Evolutionary conservation across 2,329 filamentous ascomycete species (phyloP).

Genomic region (Penicillium sp.): DNA sequence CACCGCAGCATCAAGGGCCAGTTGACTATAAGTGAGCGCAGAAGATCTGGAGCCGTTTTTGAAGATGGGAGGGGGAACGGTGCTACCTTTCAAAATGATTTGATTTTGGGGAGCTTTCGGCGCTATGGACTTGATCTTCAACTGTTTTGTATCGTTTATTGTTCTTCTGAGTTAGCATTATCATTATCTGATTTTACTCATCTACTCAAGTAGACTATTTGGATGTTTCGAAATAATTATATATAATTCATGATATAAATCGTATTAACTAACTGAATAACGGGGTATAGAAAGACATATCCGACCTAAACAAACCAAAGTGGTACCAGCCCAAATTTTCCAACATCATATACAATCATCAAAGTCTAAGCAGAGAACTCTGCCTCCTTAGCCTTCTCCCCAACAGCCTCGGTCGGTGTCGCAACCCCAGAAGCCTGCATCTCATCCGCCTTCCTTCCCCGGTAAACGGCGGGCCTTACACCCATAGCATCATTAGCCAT

Average conservation of each 20-base stretch:
- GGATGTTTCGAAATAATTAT: background rate
- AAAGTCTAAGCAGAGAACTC: constrained; percentile 8
- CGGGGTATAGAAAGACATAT: constrained; percentile 1
- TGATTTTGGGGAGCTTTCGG: background rate
- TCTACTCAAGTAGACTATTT: background rate
- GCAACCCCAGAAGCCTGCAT: constrained; percentile 46
- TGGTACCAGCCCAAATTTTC: background rate
- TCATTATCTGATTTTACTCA: background rate
- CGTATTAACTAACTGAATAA: background rate
- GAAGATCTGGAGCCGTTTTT: background rate
- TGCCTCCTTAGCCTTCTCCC: constrained; percentile 29
- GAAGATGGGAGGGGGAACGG: no score
- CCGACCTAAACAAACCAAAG: background rate
- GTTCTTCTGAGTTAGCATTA: background rate
- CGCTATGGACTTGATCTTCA: background rate
- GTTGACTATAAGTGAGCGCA: constrained; percentile 24
- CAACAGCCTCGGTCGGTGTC: constrained; percentile 50
- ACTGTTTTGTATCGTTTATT: background rate
- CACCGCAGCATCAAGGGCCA: constrained; percentile 15
- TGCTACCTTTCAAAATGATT: background rate
- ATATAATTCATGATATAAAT: background rate
- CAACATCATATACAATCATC: background rate
- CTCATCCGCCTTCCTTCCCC: constrained; percentile 39
- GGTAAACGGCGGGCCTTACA: constrained; percentile 33
- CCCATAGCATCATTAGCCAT: constrained; percentile 63